Base-by-base conservation (phyloP, 2,329 filamentous ascomycete genomes). In the Sporothrix curviconia region DNA sequence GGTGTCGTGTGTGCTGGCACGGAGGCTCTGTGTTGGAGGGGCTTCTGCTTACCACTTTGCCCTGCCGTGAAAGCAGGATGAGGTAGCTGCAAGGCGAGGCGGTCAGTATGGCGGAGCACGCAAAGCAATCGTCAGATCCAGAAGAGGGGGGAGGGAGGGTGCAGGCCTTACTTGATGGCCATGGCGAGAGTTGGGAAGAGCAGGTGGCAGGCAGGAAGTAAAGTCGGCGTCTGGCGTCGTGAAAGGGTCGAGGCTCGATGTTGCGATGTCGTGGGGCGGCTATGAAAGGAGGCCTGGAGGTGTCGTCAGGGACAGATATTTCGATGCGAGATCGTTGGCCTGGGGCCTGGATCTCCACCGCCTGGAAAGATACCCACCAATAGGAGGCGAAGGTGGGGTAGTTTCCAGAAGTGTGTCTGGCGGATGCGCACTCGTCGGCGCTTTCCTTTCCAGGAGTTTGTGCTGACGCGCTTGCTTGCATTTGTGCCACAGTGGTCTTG, bases 1-100 rank as follows among this genome's bases (percentile, higher is more conserved):
- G 2, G 14, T n/a, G n/a, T n/a, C n/a, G n/a, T n/a, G n/a, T n/a
- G n/a, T n/a, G n/a, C n/a, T n/a, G n/a, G n/a, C n/a, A n/a, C n/a
- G n/a, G n/a, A n/a, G n/a, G n/a, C n/a, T 7, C 32, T 25, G 15
- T 7, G 4, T 12, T 15, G 28, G 15, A 9, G 28, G 9, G 1
- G 32, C 12, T n/a, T 14, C 36, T 14, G n/a, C 91, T 68, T 81
- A 99, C 92, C 77, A 99, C 94, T 87, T 99, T 99, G 78, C 94
- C 94, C 81, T 99, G 94, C 69, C 94, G 86, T 63, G 92, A 97
- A 66, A 99, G 86, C 72, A 99, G 84, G 73, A 99, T 97, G 66
- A 99, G 80, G 73, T 99, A 99, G 79, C 94, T 97, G 68, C n/a
- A 12, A n/a, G 30, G 37, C 11, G 44, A 32, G 9, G 53, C 28